phyloP scores from a whole-genome alignment of 1,139 yeast species.

The Hansenula lynferdii region DNA sequence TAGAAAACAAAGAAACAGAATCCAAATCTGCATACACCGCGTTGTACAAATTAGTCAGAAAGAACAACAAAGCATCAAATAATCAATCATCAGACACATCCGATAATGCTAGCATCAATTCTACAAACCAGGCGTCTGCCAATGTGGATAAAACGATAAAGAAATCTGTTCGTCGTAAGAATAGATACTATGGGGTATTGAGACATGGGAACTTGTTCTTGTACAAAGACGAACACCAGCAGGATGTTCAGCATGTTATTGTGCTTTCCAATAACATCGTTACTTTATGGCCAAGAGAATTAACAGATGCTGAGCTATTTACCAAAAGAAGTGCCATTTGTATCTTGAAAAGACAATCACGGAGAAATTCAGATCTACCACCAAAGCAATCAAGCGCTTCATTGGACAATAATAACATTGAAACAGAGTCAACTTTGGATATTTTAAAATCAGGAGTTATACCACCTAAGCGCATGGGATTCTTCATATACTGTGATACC shows the following conservation, averaged over 20 bases:
- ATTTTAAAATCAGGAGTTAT: constrained; percentile 18
- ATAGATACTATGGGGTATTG: constrained; percentile 60
- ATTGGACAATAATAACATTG: constrained; percentile 4
- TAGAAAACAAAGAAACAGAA: constrained; percentile 19
- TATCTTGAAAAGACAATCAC: constrained; percentile 42
- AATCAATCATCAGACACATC: no score
- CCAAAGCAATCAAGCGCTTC: constrained; percentile 20
- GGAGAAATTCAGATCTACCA: constrained; percentile 24
- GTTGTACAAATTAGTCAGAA: constrained; percentile 50
- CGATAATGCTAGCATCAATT: no score
- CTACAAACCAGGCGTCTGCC: constrained; percentile 9
- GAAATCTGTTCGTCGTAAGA: constrained; percentile 41
- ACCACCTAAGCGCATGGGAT: constrained; percentile 53
- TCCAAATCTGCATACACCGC: constrained; percentile 55
- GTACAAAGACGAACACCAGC: constrained; percentile 62
- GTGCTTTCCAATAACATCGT: constrained; percentile 69
- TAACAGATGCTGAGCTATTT: constrained; percentile 55
- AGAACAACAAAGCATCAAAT: constrained; percentile 11
- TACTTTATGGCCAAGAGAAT: constrained; percentile 76
- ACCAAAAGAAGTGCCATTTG: constrained; percentile 79
- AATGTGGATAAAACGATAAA: constrained; percentile 23
- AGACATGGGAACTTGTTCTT: constrained; percentile 85
- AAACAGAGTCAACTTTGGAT: constrained; percentile 23
- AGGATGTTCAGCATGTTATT: constrained; percentile 73
- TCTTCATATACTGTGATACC: constrained; percentile 70